A percentile compares a stretch with the other conserved stretches of the same genome.
phyloP scores from a whole-genome alignment of 139 green algal species.

The Micractinium conductrix region DNA sequence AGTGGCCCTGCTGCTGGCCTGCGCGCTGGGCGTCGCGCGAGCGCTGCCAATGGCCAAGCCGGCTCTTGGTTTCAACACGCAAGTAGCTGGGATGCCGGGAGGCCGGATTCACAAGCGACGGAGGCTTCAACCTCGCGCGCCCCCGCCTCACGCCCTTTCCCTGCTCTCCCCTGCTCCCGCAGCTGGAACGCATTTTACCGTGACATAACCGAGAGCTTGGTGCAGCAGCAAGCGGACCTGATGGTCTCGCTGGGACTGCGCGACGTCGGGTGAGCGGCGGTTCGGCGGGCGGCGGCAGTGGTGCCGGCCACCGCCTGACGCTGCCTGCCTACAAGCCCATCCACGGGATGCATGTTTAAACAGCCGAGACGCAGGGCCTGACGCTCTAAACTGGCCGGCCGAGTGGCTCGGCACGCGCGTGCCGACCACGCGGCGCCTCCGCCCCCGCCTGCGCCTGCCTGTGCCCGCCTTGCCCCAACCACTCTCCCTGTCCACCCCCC shows the following conservation, averaged over 20 bases:
- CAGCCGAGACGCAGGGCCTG: too few species aligned
- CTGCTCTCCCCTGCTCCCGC: neutral
- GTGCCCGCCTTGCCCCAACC: neutral
- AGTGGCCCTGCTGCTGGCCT: neutral
- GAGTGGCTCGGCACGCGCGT: too few species aligned
- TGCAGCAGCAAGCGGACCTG: slow-evolving; percentile 46
- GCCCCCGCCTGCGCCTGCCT: too few species aligned
- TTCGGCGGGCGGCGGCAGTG: neutral
- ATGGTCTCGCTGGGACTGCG: slow-evolving; percentile 45
- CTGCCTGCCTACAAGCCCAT: neutral
- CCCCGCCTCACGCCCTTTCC: too few species aligned
- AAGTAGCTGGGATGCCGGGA: neutral
- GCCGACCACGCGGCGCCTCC: too few species aligned
- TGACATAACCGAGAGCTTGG: slow-evolving; percentile 44
- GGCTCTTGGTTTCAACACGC: slow-evolving; percentile 54
- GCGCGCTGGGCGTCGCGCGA: neutral
- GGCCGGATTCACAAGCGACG: neutral
- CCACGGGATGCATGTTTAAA: neutral
- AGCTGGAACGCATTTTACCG: slow-evolving; percentile 54
- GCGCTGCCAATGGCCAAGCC: slow-evolving; percentile 29
- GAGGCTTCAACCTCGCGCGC: neutral
- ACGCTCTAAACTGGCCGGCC: too few species aligned
- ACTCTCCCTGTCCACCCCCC: neutral
- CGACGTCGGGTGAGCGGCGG: slow-evolving; percentile 32
- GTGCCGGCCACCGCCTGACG: neutral